Evolutionary conservation across 345 rosid genomes (phyloP), one percentile per base, ranked within the genome.

Genomic region (Corymbia maculata): DNA sequence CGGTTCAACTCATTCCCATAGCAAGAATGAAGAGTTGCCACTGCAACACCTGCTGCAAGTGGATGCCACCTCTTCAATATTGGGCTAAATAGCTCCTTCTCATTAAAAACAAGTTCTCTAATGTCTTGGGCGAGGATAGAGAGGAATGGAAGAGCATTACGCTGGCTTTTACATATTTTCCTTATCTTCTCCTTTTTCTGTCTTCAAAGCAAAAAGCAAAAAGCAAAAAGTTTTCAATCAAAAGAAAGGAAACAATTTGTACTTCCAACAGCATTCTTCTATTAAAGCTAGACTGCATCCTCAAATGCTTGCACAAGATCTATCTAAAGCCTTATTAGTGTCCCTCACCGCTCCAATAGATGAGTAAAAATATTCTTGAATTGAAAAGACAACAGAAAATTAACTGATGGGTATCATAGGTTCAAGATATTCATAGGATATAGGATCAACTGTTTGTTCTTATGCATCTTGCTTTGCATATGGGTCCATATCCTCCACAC

Each of bases 51-150:
- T 36, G 98, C 98, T 55, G 99, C 94, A 86, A 94, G 94, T 80
- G 99, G 97, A 87, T 97, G 98, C 99, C 99, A 97, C 89, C 93
- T 95, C 96, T 97, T 97, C 88, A 98, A 90, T 87, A 96, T 93
- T 50, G 98, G 99, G 92, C 98, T 96, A 90, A 94, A 98, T 85
- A 95, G 94, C 15, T 93, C 95, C 91, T 95, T 98, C 92, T 98
- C 99, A 19, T 93, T 95, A 88, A 94, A 90, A 79, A 98, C 98
- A 88, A 98, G 90, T 79, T 95, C 95, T 86, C 95, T 93, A 85
- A 94, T 94, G 90, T 97, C 98, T 90, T 94, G 96, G 51, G 99
- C 99, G 45, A 98, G 99, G 86, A 96, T 92, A 32, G 97, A 95
- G 89, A 98, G 98, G 57, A 89, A 89, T n/a, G 98, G 99, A 87